Conservation (phyloP, 345 rosid genomes). For the Brassica napus region Da-Ae NC_063438.1:5954001-5954500, state of each 20-base stretch:
- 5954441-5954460: not conserved
- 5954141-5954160: not conserved
- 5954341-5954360: not conserved
- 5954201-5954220: conserved; percentile 14
- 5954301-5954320: conserved; percentile 83
- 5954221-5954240: not conserved
- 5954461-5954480: conserved; percentile 42
- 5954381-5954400: not conserved
- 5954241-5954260: conserved; percentile 47
- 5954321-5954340: conserved; percentile 43
- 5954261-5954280: conserved; percentile 97
- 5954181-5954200: conserved; percentile 36
- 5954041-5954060: no score
- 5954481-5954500: conserved; percentile 65
- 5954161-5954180: conserved; percentile 35
- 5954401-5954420: not conserved
- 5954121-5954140: not conserved
- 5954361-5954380: not conserved
- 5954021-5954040: no score
- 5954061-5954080: no score
- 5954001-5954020: no score
- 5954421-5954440: not conserved
- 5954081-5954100: no score
- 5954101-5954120: not conserved
- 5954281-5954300: conserved; percentile 84